Percentiles rank a stretch among this genome's conserved stretches.
Evolutionary conservation across 495 filamentous ascomycete genomes (phyloP).

Genomic region (Penicillium roqueforti): DNA sequence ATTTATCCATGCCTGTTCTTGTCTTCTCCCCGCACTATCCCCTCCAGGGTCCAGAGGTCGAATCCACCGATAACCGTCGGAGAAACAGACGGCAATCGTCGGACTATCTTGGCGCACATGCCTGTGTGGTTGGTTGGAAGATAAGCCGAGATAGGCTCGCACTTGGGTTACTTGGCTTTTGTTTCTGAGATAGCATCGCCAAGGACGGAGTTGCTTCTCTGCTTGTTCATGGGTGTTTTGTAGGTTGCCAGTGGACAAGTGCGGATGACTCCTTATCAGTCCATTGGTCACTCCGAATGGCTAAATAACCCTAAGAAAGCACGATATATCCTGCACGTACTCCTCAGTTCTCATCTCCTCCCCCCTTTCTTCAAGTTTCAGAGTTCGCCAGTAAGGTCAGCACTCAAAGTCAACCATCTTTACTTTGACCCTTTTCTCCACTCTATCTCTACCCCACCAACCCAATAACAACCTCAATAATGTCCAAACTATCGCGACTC

Average conservation of each 20-base stretch:
- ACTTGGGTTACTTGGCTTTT: background rate
- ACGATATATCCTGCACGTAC: background rate
- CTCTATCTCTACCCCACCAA: background rate
- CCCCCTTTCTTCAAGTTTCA: background rate
- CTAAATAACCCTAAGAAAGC: background rate
- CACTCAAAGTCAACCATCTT: background rate
- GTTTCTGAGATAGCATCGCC: background rate
- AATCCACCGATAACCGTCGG: conserved; percentile 7
- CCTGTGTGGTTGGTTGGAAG: background rate
- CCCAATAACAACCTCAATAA: conserved; percentile 3
- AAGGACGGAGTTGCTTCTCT: background rate
- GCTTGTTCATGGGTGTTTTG: background rate
- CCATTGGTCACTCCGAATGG: background rate
- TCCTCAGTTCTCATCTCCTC: background rate
- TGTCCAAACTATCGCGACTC: conserved; percentile 14
- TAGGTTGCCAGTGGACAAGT: background rate
- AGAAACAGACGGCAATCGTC: background rate
- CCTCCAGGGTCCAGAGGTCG: background rate
- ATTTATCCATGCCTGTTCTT: background rate
- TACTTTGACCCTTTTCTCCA: background rate
- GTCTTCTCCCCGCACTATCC: background rate
- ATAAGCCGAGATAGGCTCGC: background rate
- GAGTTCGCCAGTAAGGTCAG: background rate
- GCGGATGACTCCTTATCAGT: background rate
- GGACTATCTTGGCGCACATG: background rate